Evolutionary conservation across 1,284 basidiomycete species (phyloP).

Genomic region (Leccinum proximum): DNA sequence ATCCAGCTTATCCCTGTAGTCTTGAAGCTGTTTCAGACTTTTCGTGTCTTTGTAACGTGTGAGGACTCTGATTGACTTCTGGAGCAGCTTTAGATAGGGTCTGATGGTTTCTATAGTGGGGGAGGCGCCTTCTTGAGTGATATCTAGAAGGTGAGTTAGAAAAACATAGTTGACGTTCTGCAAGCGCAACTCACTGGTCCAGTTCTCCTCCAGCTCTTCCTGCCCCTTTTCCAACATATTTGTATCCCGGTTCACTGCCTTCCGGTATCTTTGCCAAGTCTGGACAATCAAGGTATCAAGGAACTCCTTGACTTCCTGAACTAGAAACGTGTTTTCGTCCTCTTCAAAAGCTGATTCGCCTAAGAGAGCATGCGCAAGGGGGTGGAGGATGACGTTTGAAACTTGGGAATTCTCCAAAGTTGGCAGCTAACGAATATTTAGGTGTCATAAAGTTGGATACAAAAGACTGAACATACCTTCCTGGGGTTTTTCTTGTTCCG

Average conservation of each 20-base stretch:
- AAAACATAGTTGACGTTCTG: background rate
- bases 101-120: background rate
- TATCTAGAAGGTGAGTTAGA: background rate
- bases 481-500: background rate
- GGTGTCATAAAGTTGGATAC: background rate
- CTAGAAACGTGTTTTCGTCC: background rate
- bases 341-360: background rate
- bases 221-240: background rate
- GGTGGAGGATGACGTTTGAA: background rate
- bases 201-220: background rate
- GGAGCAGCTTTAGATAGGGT: background rate
- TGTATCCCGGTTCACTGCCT: background rate
- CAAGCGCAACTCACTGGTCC: background rate
- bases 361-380: background rate
- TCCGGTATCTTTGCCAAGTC: background rate
- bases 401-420: background rate
- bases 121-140: background rate
- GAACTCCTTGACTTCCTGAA: background rate
- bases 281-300: background rate
- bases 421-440: background rate
- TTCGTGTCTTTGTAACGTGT: no score
- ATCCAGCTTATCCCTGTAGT: no score
- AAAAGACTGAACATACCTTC: background rate
- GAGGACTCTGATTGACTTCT: no score
- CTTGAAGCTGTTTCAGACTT: no score